Evolutionary conservation across 139 green algal genomes (phyloP).

Genomic region (Chlamydomonas incerta): DNA sequence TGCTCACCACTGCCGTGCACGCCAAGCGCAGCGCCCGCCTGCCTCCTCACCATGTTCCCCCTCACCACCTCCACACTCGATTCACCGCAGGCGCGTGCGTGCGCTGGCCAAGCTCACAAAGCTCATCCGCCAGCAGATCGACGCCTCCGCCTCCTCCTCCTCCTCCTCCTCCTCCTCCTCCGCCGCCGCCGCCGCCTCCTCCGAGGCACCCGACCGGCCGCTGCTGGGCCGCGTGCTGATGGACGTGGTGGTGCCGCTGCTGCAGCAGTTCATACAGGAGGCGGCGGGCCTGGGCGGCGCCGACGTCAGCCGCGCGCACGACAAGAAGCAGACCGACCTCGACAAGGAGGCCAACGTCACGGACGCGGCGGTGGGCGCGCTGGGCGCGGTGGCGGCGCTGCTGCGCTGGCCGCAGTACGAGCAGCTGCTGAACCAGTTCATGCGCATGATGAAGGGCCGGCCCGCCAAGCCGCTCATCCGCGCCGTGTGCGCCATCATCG

Average conservation of each 20-base stretch:
- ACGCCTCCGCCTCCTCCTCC: neutral
- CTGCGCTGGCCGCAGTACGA: conserved; percentile 85
- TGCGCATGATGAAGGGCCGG: conserved; percentile 64
- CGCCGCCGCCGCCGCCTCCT: neutral
- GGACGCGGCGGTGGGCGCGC: conserved; percentile 67
- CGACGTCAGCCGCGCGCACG: conserved; percentile 44
- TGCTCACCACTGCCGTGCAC: too few species aligned
- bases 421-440: conserved; percentile 73
- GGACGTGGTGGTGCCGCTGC: conserved; percentile 76
- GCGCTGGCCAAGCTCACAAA: conserved; percentile 34
- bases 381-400: conserved; percentile 56
- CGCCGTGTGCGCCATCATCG: conserved; percentile 80
- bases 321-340: conserved; percentile 62
- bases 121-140: neutral
- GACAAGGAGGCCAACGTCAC: conserved; percentile 76
- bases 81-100: conserved; percentile 26
- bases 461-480: conserved; percentile 67
- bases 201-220: neutral
- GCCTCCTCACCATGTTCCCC: too few species aligned
- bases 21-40: too few species aligned
- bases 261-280: conserved; percentile 79
- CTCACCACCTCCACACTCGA: neutral
- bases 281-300: neutral
- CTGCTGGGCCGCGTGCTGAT: conserved; percentile 52
- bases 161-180: too few species aligned